Percentiles rank a stretch among this genome's conserved stretches.
Evolutionary conservation across 768 basidiomycete genomes (phyloP).

Genomic region (Lactarius hengduanensis): DNA sequence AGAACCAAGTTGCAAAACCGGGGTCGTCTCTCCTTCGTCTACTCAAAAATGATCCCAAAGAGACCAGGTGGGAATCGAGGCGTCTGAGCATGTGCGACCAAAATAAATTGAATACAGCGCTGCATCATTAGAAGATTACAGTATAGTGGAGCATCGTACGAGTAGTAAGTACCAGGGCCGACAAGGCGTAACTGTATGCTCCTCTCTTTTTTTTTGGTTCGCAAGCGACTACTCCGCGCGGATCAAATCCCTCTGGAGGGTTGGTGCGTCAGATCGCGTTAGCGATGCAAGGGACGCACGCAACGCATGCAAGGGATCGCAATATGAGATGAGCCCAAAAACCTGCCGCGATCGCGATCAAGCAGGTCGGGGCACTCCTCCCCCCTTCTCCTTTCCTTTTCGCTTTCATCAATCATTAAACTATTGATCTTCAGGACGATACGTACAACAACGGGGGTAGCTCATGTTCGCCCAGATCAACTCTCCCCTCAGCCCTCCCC

Average conservation of each 20-base stretch:
- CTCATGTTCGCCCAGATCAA: background rate
- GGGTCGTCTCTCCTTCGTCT: background rate
- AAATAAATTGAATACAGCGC: background rate
- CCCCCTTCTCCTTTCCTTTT: background rate
- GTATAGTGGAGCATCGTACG: background rate
- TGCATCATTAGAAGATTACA: background rate
- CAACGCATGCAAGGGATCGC: background rate
- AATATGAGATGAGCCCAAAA: conserved; percentile 1
- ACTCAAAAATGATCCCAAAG: background rate
- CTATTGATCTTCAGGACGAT: conserved; percentile 15
- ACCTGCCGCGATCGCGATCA: conserved; percentile 1
- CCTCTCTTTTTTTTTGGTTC: background rate
- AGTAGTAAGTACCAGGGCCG: background rate
- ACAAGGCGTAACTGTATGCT: background rate
- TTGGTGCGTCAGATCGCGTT: background rate
- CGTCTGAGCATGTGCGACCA: background rate
- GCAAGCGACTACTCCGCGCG: background rate
- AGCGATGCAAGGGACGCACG: background rate
- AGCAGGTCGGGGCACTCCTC: background rate
- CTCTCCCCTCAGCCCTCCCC: conserved; percentile 13
- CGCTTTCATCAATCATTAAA: background rate
- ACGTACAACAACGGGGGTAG: conserved; percentile 16
- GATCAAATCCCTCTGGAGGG: background rate
- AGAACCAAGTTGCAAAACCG: background rate
- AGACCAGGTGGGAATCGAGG: background rate